Conservation (phyloP, 345 rosid species). For the Turritis glabra region DNA sequence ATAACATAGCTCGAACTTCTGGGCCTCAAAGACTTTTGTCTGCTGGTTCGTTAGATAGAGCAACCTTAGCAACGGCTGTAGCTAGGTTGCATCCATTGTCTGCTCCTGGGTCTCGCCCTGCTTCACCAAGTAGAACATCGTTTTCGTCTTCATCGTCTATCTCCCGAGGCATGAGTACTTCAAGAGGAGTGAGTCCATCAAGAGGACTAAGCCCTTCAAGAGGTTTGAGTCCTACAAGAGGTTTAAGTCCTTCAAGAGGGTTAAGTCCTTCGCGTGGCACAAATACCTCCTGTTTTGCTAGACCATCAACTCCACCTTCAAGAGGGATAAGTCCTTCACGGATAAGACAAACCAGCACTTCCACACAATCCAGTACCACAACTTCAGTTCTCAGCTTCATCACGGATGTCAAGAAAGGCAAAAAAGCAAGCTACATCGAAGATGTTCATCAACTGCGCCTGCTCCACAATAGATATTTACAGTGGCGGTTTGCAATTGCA, state of each 20-base stretch:
- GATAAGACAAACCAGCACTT: slow-evolving; percentile 56
- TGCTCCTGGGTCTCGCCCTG: slow-evolving; percentile 53
- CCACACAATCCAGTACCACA: slow-evolving; percentile 57
- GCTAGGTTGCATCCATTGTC: slow-evolving; percentile 60
- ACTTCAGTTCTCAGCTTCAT: slow-evolving; percentile 89
- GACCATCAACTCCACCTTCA: slow-evolving; percentile 76
- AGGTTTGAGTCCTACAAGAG: slow-evolving; percentile 61
- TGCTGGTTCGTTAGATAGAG: slow-evolving; percentile 54
- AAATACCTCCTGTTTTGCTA: slow-evolving; percentile 39
- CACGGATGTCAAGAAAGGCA: slow-evolving; percentile 78
- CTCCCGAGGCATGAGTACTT: slow-evolving; percentile 47
- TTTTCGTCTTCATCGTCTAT: slow-evolving; percentile 46
- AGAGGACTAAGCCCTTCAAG: slow-evolving; percentile 66
- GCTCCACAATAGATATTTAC: slow-evolving; percentile 78
- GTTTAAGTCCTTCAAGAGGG: slow-evolving; percentile 66
- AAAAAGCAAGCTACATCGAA: slow-evolving; percentile 67
- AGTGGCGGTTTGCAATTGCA: slow-evolving; percentile 93
- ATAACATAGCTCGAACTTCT: slow-evolving; percentile 40
- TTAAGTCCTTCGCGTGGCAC: slow-evolving; percentile 52
- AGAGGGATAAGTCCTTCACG: slow-evolving; percentile 84
- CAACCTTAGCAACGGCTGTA: slow-evolving; percentile 42
- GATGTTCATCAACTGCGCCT: slow-evolving; percentile 91
- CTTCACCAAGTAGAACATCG: slow-evolving; percentile 69
- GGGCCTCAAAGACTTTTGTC: slow-evolving; percentile 51
- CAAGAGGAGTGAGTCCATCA: slow-evolving; percentile 58